These are phyloP conservation scores for Aspergillus funiculosus DNA, from an alignment of 495 filamentous ascomycete genomes.

Conservation along the genomic window DNA sequence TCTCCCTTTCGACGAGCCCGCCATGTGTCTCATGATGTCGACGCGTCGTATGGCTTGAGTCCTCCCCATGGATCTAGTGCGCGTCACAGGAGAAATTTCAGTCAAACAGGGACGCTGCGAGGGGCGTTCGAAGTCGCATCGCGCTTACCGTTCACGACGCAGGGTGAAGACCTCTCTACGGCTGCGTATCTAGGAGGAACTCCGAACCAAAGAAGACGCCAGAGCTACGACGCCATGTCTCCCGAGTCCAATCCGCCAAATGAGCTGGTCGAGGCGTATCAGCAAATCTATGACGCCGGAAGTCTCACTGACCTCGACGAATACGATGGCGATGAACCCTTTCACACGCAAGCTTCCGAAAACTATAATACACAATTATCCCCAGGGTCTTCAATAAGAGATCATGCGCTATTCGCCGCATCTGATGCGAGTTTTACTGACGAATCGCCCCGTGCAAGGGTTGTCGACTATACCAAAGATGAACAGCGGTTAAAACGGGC, in stretches of 20 bases:
- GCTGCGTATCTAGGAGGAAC: constrained; percentile 9
- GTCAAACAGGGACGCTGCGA: constrained; percentile 34
- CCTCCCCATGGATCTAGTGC: constrained; percentile 27
- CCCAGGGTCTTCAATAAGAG: constrained; percentile 19
- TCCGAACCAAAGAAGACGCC: constrained; percentile 14
- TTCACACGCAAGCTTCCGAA: constrained; percentile 15
- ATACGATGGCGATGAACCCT: constrained; percentile 22
- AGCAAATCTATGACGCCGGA: constrained; percentile 41
- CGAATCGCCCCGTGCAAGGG: constrained; percentile 28
- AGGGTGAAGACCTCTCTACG: constrained; percentile 18
- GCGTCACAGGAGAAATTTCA: constrained; percentile 27
- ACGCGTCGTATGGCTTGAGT: constrained; percentile 27
- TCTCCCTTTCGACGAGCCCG: constrained; percentile 37
- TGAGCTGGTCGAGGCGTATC: constrained; percentile 41
- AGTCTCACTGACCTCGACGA: constrained; percentile 32
- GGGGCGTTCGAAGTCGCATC: constrained; percentile 32
- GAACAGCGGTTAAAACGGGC: constrained; percentile 42
- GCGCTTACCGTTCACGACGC: constrained; percentile 21
- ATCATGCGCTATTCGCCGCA: constrained; percentile 17
- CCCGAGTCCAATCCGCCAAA: constrained; percentile 38
- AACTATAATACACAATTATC: constrained; percentile 26
- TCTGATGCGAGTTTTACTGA: constrained; percentile 28
- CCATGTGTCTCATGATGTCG: constrained; percentile 26
- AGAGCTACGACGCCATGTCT: constrained; percentile 13
- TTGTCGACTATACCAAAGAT: constrained; percentile 39